Base-by-base conservation (phyloP, 2,329 filamentous ascomycete species). In the Cryphonectria radicalis region DNA sequence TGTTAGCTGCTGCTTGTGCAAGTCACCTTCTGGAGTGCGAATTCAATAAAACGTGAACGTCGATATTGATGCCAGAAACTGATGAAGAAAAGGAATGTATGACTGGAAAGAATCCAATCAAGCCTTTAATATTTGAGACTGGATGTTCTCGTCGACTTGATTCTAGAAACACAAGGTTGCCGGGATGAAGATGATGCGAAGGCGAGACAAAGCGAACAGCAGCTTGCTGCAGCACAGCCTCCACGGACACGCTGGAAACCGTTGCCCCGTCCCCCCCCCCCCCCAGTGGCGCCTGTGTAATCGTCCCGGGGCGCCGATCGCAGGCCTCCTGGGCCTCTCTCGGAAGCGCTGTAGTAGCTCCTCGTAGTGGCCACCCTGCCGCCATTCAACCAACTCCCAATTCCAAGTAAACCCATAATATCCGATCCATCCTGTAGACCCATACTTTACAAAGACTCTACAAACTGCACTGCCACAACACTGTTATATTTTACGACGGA, bases 211-310 rank as follows among this genome's bases (percentile, higher is more conserved):
- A 59, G 62, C 62, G 67, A 57, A 55, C 50, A 59, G 35, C 46
- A 65, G 50, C 65, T 32, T 28, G 53, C n/a, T 42, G 42, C n/a
- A 66, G 68, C 68, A 65, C 68, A 69, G 68, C 68, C 68, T 17
- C 63, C 53, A n/a, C 67, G 37, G 57, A 35, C 25, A 68, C 14
- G 40, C 42, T 55, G 57, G 42, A 63, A 65, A 35, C 40, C 63
- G 40, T 50, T n/a, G 46, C 32, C 32, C 40, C 63, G 40, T 50
- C 11, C 22, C 32, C 32, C 42, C 62, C 1, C 7, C 25, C 35
- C 28, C 42, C 37, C 37, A 40, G 43, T 50, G 11, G 14, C 63
- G 35, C 60, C 60, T 13, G 37, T 40, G n/a, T n/a, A 28, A 43
- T 25, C 37, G 28, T 65, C 53, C 43, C 63, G 42, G 43, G 17